Evolutionary conservation across 768 basidiomycete genomes (phyloP), one percentile per base, ranked within the genome.

Genomic region (Boletellus ananiceps): DNA sequence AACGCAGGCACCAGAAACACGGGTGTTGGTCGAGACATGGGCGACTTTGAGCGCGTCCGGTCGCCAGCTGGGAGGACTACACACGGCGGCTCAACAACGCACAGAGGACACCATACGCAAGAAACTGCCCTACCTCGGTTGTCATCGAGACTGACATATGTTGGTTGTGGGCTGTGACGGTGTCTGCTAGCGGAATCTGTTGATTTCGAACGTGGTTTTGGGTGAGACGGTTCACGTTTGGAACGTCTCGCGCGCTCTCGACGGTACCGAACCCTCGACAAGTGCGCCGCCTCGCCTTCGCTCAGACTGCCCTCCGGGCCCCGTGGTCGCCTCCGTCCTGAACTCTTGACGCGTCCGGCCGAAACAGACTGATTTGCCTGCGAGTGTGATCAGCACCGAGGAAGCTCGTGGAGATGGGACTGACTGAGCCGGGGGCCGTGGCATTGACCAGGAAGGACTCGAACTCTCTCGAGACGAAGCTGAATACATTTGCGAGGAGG

Each of bases 401-500:
- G 15, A 33, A 33, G 15, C n/a, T 5, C 15, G 13, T 27, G 43
- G 3, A 16, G 19, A 36, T 4, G 12, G 23, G 40, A 59, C 62
- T 55, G 57, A 61, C 57, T 52, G 50, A 41, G 21, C 46, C 50
- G 8, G 54, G 83, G 8, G 46, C 40, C 19, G 83, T 80, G 41
- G 88, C 88, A 57, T 72, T 83, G 16, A 76, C 67, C 21, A 89
- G 74, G 63, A 91, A 90, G 11, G 81, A 81, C 40, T 81, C 81
- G 33, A 89, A 60, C 63, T 91, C 88, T 43, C 80, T 74, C 11
- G 86, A 80, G 5, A 91, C 78, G 62, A 82, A 87, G 63, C 69
- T 76, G 55, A 88, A 74, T 5, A 89, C 83, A 54, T 80, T 81
- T 1, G 82, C 79, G 18, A 87, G 56, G 2, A 85, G 57, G 36